Conservation (phyloP, 176 grass and related monocot species). For the Avena eriantha region DNA sequence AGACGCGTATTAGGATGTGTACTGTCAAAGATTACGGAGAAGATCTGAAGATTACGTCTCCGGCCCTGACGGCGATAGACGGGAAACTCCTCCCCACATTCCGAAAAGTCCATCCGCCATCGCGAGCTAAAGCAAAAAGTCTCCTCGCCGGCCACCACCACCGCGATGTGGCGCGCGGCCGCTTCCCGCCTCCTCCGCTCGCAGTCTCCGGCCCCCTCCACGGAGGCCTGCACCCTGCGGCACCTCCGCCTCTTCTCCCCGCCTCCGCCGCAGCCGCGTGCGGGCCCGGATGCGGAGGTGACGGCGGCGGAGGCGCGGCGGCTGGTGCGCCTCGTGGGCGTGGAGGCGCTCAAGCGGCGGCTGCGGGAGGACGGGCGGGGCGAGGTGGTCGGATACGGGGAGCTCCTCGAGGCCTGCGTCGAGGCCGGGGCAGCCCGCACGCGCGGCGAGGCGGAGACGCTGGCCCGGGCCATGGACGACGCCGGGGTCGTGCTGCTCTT, state of each 20-base stretch:
- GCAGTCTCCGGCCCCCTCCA: neutral
- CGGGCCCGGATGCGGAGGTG: slow-evolving; percentile 1
- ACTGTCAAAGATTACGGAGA: neutral
- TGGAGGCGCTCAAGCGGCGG: slow-evolving; percentile 65
- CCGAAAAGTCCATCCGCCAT: slow-evolving; percentile 2
- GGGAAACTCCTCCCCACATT: slow-evolving; percentile 9
- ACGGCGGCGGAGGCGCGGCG: slow-evolving; percentile 60
- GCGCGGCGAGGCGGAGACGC: slow-evolving; percentile 51
- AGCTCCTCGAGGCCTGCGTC: slow-evolving; percentile 67
- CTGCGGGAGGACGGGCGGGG: slow-evolving; percentile 49
- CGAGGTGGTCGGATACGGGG: slow-evolving; percentile 55
- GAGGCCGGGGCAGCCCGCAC: slow-evolving; percentile 59
- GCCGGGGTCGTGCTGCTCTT: slow-evolving; percentile 72
- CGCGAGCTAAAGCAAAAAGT: neutral
- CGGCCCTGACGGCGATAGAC: slow-evolving; percentile 5
- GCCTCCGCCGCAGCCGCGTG: neutral
- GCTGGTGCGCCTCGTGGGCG: slow-evolving; percentile 62
- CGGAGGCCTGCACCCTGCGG: neutral
- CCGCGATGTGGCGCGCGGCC: slow-evolving; percentile 32
- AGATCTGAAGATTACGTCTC: slow-evolving; percentile 21
- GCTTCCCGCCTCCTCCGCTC: slow-evolving; percentile 26
- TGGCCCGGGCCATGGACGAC: slow-evolving; percentile 53
- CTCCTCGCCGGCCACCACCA: slow-evolving; percentile 5
- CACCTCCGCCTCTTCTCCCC: slow-evolving; percentile 48
- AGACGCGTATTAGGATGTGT: neutral